Conservation (phyloP, 805 yeast species). For the Wickerhamiella galacta region DNA sequence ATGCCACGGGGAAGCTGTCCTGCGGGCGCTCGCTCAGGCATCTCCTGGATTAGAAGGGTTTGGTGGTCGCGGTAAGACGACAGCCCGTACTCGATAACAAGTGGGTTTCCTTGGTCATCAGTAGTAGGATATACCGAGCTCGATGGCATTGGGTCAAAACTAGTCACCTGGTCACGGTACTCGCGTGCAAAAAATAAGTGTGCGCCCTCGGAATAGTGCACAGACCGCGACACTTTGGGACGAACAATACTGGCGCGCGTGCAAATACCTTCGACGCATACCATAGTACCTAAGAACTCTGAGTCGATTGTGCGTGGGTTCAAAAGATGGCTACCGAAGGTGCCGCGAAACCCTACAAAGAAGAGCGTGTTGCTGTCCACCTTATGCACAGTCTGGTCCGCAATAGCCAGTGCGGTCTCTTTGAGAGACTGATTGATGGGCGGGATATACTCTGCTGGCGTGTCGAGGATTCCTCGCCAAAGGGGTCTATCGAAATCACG, state of each 20-base stretch:
- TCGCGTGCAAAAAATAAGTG: slow-evolving; percentile 79
- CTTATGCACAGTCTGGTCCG: slow-evolving; percentile 39
- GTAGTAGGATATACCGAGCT: slow-evolving; percentile 84
- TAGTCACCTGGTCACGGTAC: slow-evolving; percentile 82
- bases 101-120: slow-evolving; percentile 77
- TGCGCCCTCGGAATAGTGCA: slow-evolving; percentile 78
- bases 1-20: slow-evolving; percentile 91
- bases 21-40: slow-evolving; percentile 96
- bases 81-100: slow-evolving; percentile 82
- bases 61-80: slow-evolving; percentile 90
- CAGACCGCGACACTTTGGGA: slow-evolving; percentile 81
- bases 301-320: slow-evolving; percentile 81
- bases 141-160: slow-evolving; percentile 68
- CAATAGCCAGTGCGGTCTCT: slow-evolving; percentile 59
- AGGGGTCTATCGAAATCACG: slow-evolving; percentile 64
- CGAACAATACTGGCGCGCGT: slow-evolving; percentile 85
- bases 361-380: slow-evolving; percentile 49
- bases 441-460: slow-evolving; percentile 75
- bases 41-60: slow-evolving; percentile 82
- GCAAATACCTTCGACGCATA: slow-evolving; percentile 87
- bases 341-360: slow-evolving; percentile 70
- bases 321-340: slow-evolving; percentile 76
- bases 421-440: slow-evolving; percentile 76
- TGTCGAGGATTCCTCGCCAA: slow-evolving; percentile 59
- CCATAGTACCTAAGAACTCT: slow-evolving; percentile 56